Base-by-base conservation (phyloP, 768 basidiomycete species). In the Naganishia antarctica region DNA sequence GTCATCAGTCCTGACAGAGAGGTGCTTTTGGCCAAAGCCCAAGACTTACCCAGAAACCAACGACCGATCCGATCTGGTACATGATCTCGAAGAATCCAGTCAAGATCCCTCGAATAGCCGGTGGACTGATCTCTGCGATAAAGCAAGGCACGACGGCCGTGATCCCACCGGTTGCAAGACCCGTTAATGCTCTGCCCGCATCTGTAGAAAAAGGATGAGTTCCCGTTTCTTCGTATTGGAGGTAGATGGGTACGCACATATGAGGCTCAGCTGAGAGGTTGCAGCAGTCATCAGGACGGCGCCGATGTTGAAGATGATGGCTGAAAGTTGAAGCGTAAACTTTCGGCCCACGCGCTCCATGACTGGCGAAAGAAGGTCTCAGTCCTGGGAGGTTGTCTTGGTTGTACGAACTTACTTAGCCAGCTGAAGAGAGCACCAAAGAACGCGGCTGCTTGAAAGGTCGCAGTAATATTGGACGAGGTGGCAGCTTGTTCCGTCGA, bases 1-100 rank as follows among this genome's bases (percentile, higher is more conserved):
- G n/a, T n/a, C n/a, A n/a, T n/a, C n/a, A n/a, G n/a, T n/a, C n/a
- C n/a, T n/a, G n/a, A n/a, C n/a, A n/a, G n/a, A n/a, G n/a, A 15
- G 34, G 8, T 37, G 34, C 34, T 37, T 37, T 28, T 18, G 46
- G 46, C n/a, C 11, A 28, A 7, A 28, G 29, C 7, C 11, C 4
- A 12, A 13, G 29, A 53, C 50, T 4, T 31, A 53, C 69, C 74
- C 76, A 76, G 69, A 70, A 74, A 69, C 81, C 81, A 29, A 79
- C 70, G 18, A 82, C 73, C 18, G 78, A 79, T 40, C 82, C 82
- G 40, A 79, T 71, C 71, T 83, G 82, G 74, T 80, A 81, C 29
- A 78, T 77, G 18, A 82, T 69, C 59, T 83, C 82, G 70, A 80
- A 82, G 57, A 81, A 68, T 8, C 83, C 83, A 47, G 81, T 79